Base-by-base conservation (phyloP, 495 filamentous ascomycete species). In the Penicillium arizonense region DNA sequence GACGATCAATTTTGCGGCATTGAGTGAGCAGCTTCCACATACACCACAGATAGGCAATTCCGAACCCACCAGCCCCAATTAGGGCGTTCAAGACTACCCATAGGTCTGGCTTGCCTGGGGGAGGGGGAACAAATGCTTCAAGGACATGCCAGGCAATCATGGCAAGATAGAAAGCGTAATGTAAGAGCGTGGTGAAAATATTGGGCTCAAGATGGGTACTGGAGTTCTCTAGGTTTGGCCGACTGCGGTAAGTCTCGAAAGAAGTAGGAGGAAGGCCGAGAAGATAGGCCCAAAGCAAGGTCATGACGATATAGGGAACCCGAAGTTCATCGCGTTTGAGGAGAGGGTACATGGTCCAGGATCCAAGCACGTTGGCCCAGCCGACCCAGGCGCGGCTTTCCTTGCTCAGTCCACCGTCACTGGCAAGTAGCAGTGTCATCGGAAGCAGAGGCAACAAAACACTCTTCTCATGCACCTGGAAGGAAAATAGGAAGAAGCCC, bases 391-490 rank as follows among this genome's bases (percentile, higher is more conserved):
- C 82, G 16, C 95, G 83, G 16, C 79, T 83, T 34, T 85, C 82
- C 53, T 86, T 87, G 46, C 81, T 81, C 23, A 97, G 75, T 0
- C 91, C 91, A 35, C 87, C 82, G 43, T 85, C 80, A 4, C 87
- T 84, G 13, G 87, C 87, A 16, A 97, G 80, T 4, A 96, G 74
- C 8, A 96, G 72, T 0, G 91, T 96, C 85, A 93, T 94, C 0
- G 94, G 94, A 53, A 96, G 82, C 21, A 97, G 76, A 3, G 94
- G 94, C 0, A 98, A 81, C 5, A 98, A 76, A 0, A 96, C 90
- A 57, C 89, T 95, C 75, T 98, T 98, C 71, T 98, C 94, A 67
- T 98, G 94, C 0, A 98, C 94, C 58, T 98, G 94, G 71, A 96
- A 98, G 47, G 88, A 92, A 69, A 91, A 96, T 10, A 98, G 73